These are phyloP conservation scores for Botryosphaeria dothidea DNA, from an alignment of 2,329 filamentous ascomycete species.

Conservation along the genomic window DNA sequence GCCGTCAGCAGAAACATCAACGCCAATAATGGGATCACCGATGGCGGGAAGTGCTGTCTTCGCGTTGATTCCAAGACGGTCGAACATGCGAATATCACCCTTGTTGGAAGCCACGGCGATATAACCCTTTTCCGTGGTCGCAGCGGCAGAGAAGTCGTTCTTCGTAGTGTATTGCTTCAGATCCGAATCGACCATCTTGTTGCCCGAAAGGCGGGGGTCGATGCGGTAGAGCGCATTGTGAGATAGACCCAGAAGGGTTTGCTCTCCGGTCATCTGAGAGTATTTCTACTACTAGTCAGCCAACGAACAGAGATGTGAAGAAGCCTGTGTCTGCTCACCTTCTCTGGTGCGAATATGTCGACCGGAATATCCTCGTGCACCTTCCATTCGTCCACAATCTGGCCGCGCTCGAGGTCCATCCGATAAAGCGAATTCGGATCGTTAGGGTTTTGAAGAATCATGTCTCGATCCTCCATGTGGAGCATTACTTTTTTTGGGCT, in stretches of 20 bases:
- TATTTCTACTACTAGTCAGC: conserved; percentile 67
- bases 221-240: conserved; percentile 91
- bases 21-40: conserved; percentile 89
- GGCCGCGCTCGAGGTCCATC: conserved; percentile 97
- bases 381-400: conserved; percentile 98
- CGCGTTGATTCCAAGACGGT: conserved; percentile 92
- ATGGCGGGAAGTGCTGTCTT: conserved; percentile 97
- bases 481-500: conserved; percentile 97
- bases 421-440: conserved; percentile 91
- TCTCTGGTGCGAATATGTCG: conserved; percentile 88
- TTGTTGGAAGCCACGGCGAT: conserved; percentile 97
- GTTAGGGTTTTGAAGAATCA: conserved; percentile 80
- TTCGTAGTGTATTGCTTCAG: conserved; percentile 96
- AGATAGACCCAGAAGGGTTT: conserved; percentile 92
- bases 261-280: conserved; percentile 91
- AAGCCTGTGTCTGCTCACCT: conserved; percentile 49
- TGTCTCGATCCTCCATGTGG: conserved; percentile 83
- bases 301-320: background rate
- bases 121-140: conserved; percentile 94
- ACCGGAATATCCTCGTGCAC: conserved; percentile 95
- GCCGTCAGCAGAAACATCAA: conserved; percentile 94
- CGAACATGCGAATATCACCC: conserved; percentile 94
- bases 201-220: conserved; percentile 84
- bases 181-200: conserved; percentile 89
- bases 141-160: conserved; percentile 93